A percentile compares a stretch with the other conserved stretches of the same genome.
These are phyloP conservation scores for Mucor irregularis DNA, from an alignment of 371 early-diverging fungal genomes.

Conservation along the genomic window DNA sequence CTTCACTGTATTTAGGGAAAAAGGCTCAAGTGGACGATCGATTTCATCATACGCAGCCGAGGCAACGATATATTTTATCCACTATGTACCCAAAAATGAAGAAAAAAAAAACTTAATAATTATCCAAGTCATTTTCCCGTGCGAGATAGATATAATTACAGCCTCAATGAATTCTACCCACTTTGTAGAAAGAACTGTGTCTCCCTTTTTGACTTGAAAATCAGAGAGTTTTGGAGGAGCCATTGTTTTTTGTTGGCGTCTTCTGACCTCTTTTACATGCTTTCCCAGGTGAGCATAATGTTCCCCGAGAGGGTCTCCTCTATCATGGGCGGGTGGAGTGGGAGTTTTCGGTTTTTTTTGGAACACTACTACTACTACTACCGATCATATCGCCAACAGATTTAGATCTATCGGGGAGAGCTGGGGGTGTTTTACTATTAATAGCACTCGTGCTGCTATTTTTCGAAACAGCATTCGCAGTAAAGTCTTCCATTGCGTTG, in stretches of 20 bases:
- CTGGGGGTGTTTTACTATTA: not conserved
- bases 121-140: no score
- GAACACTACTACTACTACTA: not conserved
- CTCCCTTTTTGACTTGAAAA: slow-evolving; percentile 16
- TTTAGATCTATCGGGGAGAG: slow-evolving; percentile 4
- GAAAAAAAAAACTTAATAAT: no score
- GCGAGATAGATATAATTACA: slow-evolving; percentile 14
- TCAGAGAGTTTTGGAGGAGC: slow-evolving; percentile 13
- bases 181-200: slow-evolving; percentile 10
- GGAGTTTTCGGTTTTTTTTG: not conserved
- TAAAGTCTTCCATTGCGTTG: no score
- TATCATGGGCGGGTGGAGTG: not conserved
- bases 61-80: slow-evolving; percentile 30
- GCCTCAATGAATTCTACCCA: slow-evolving; percentile 30
- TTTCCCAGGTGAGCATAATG: slow-evolving; percentile 33
- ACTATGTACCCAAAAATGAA: no score
- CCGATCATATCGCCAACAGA: slow-evolving; percentile 1
- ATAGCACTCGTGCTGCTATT: not conserved
- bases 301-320: slow-evolving; percentile 1
- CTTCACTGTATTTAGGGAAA: slow-evolving; percentile 35
- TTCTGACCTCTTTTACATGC: slow-evolving; percentile 33
- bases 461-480: not conserved
- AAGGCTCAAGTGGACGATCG: slow-evolving; percentile 33
- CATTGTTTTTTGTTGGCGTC: slow-evolving; percentile 4
- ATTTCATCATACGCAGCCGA: slow-evolving; percentile 35